Evolutionary conservation across 78 protist species (phyloP), one percentile per base, ranked within the genome.

Genomic region (Speleostelium caveatum): DNA sequence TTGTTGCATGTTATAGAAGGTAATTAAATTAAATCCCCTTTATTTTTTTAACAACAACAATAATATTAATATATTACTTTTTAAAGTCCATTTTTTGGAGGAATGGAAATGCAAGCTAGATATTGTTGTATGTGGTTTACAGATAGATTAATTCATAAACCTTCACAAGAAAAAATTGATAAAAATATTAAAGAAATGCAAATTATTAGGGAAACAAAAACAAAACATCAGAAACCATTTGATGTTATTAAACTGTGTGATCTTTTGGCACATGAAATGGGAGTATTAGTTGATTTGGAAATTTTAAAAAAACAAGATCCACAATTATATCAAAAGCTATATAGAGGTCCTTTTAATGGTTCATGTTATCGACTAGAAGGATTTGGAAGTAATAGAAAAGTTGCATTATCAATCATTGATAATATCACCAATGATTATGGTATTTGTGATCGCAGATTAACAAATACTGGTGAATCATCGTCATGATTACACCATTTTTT

Each of bases 281-380:
- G 56, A 22, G 22, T 22, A 1, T 24, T 39, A 14, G 58, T 36
- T 1, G 58, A 67, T 67, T 67, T 39, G 35, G 58, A 67, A 24
- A 41, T 39, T 39, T 26, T 67, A 41, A 67, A 67, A 41, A 24
- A 2, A 67, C 2, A 16, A 8, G 74, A 67, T 41, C 53, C 74
- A 24, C 19, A 41, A 67, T 3, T 67, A 35, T 67, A 67, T 12
- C 24, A 67, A 24, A 42, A n/a, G 10, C 17, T 41, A 3, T 67
- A 45, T 39, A 67, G 24, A 24, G 51, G 51, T n/a, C 21, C 21
- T 39, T 39, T n/a, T 41, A 67, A 24, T 5, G 12, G 53, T 26
- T n/a, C 74, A 39, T 5, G 22, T 5, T 67, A 67, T 41, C 4
- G 74, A 24, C 26, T 67, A 41, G 36, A 24, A 35, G 74, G 74